Percentiles rank a stretch among this genome's conserved stretches.
Conservation (phyloP, 306 rosid species). For the Quercus robur region DNA sequence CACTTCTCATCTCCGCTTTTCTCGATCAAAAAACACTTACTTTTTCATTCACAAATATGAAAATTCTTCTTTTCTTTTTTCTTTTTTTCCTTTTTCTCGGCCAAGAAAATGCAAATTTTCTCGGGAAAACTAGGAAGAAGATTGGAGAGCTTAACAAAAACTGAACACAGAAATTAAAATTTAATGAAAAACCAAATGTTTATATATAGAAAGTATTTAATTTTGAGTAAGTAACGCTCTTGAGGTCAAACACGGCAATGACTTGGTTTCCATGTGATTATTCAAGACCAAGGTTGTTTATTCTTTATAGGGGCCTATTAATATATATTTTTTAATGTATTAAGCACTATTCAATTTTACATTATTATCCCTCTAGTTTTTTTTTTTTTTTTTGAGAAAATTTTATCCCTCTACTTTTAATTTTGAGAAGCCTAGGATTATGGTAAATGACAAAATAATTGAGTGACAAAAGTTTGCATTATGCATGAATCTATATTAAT, state of each 20-base stretch:
- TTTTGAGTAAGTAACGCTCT: conserved; percentile 8
- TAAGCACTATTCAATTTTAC: conserved; percentile 7
- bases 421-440: too few relatives aligned
- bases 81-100: background rate
- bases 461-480: too few relatives aligned
- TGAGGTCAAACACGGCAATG: conserved; percentile 94
- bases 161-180: background rate
- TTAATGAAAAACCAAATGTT: background rate
- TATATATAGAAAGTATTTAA: background rate
- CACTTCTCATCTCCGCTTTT: conserved; percentile 46
- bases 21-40: background rate
- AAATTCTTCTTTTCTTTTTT: too few relatives aligned
- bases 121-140: background rate
- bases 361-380: background rate
- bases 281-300: conserved; percentile 18
- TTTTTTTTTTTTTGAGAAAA: too few relatives aligned
- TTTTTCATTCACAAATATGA: conserved; percentile 2
- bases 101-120: background rate
- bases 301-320: background rate
- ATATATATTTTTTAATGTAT: background rate
- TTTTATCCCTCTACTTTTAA: background rate
- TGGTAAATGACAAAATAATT: too few relatives aligned
- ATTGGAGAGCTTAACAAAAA: background rate
- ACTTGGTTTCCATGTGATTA: conserved; percentile 43
- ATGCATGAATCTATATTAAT: too few relatives aligned